A percentile compares a stretch with the other conserved stretches of the same genome.
Conservation (phyloP, 2,329 filamentous ascomycete genomes). For the Aureobasidium sp. region DNA sequence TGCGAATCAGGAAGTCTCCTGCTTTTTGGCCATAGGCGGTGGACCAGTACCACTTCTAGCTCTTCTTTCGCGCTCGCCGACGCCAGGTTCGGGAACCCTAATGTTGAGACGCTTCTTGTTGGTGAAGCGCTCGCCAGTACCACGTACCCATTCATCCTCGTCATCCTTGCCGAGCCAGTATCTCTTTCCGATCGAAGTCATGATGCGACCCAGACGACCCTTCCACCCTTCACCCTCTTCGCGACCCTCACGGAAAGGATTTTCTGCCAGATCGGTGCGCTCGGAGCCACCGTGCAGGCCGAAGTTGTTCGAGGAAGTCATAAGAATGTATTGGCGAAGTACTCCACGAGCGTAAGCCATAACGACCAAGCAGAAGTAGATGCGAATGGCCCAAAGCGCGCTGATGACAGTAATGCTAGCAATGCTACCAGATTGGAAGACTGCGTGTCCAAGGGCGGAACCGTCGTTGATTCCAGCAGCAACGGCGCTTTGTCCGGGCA, state of each 20-base stretch:
- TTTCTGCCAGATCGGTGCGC: constrained; percentile 45
- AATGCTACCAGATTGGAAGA: constrained; percentile 60
- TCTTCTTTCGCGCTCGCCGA: constrained; percentile 53
- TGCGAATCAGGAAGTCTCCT: background rate
- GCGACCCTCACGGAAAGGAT: constrained; percentile 62
- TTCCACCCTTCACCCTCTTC: constrained; percentile 74
- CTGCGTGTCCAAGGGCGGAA: constrained; percentile 52
- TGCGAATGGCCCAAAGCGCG: constrained; percentile 63
- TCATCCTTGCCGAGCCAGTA: constrained; percentile 74
- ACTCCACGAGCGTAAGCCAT: constrained; percentile 75
- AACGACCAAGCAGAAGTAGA: constrained; percentile 80
- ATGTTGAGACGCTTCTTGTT: constrained; percentile 34
- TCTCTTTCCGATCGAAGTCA: constrained; percentile 64
- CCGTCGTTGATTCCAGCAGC: constrained; percentile 36
- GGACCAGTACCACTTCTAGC: constrained; percentile 56
- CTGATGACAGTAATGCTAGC: constrained; percentile 73
- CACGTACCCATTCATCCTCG: constrained; percentile 59
- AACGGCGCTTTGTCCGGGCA: constrained; percentile 47
- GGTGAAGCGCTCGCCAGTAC: constrained; percentile 52
- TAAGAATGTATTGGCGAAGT: constrained; percentile 59
- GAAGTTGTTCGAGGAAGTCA: constrained; percentile 24
- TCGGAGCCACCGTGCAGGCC: constrained; percentile 38
- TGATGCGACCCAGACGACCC: constrained; percentile 68
- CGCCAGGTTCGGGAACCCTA: constrained; percentile 38
- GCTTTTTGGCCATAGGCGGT: constrained; percentile 26